phyloP scores from a whole-genome alignment of 192 early-diverging fungal species.

The Coemansia asiatica region DNA sequence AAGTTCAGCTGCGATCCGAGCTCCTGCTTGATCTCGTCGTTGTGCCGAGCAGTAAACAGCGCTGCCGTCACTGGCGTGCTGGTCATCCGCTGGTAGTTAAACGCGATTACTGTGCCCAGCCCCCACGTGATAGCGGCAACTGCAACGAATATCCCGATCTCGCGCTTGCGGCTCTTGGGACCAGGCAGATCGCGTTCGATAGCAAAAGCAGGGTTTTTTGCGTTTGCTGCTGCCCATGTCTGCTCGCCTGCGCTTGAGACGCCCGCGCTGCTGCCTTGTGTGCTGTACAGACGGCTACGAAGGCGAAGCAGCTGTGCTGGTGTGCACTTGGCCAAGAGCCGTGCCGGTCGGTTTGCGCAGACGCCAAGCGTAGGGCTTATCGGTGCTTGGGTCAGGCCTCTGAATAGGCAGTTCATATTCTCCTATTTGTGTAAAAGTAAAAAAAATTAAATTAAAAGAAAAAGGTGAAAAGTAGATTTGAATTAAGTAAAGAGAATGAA shows the following conservation, averaged over 20 bases:
- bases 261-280: constrained; percentile 13
- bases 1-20: constrained; percentile 51
- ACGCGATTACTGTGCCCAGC: constrained; percentile 45
- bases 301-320: no score
- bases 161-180: constrained; percentile 51
- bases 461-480: no score
- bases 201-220: constrained; percentile 53
- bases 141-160: constrained; percentile 39
- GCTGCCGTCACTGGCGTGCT: constrained; percentile 55
- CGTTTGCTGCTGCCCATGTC: constrained; percentile 43
- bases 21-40: constrained; percentile 30
- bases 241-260: constrained; percentile 3
- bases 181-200: constrained; percentile 48
- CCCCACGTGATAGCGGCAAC: constrained; percentile 51
- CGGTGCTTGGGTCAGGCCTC: no score
- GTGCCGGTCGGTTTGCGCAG: no score
- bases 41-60: constrained; percentile 51
- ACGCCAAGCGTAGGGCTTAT: no score
- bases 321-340: no score
- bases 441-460: no score
- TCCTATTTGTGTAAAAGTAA: no score
- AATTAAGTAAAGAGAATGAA: no score
- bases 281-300: constrained; percentile 6
- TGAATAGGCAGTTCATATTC: no score
- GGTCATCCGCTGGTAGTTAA: constrained; percentile 58